Evolutionary conservation across 352 stramenopile species (phyloP), one percentile per base, ranked within the genome.

Genomic region (Phytopythium chamaehyphon): DNA sequence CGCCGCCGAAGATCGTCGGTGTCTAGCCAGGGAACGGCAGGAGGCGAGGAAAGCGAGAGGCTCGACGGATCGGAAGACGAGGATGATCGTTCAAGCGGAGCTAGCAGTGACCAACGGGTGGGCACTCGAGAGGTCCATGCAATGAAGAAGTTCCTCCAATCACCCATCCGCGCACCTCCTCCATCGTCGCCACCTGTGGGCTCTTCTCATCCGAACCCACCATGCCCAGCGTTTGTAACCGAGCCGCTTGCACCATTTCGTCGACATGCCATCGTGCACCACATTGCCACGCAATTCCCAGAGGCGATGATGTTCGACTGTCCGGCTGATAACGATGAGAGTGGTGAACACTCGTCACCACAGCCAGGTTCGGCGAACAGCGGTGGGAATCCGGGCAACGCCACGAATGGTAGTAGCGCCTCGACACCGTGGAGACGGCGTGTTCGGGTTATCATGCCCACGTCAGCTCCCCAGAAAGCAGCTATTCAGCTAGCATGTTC

Each of bases 201-300:
- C 28, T 10, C 28, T 9, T 33, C 28, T 33, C 28, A 33, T 9
- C 8, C 40, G 18, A 46, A 75, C 26, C 52, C 42, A 12, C 47
- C 50, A 1, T 64, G 68, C 18, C 62, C 67, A 21, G 63, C 61
- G 4, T 73, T 86, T 37, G 63, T 89, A 40, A 91, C 69, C 18
- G 73, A 83, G 35, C 71, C 75, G 16, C 58, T 84, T 16, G 69
- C 77, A 4, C 80, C 80, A 0, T 90, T 92, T 45, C 81, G 72
- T 31, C 74, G 79, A 7, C 66, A 76, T 40, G 73, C 78, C 6
- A 40, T 90, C 15, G 65, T 87, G 43, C 54, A 76, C 36, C 62
- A 88, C 44, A 49, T 86, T 12, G 48, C 69, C 33, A 71, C 71
- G 31, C 46, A 68, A 40, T 65, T 86, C 14, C 71, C 80, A 19